Conservation (phyloP, 177 flowering plant species). For the Vitis hybrid region DNA sequence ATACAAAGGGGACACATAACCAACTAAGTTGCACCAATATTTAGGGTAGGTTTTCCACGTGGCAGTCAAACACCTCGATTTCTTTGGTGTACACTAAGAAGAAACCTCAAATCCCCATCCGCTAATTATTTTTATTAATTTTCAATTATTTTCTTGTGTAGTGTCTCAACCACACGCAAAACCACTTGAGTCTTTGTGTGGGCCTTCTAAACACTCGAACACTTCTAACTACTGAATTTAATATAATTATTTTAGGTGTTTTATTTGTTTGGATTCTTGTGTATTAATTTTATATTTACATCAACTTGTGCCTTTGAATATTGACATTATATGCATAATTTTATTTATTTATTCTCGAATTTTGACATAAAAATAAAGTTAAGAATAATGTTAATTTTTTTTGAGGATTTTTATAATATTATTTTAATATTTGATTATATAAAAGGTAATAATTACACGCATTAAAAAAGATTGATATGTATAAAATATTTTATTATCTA, state of each 20-base stretch:
- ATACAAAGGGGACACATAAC: background rate
- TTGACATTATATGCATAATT: too few relatives aligned
- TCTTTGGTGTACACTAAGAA: background rate
- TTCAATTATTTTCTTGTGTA: background rate
- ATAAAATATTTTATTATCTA: too few relatives aligned
- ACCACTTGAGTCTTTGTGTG: constrained; percentile 1
- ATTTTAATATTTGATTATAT: too few relatives aligned
- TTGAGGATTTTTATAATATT: too few relatives aligned
- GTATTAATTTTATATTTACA: background rate
- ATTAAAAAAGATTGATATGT: too few relatives aligned
- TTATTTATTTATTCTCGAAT: too few relatives aligned
- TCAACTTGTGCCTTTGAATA: too few relatives aligned
- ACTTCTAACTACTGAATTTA: constrained; percentile 4
- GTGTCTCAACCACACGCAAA: constrained; percentile 5
- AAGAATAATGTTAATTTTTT: too few relatives aligned
- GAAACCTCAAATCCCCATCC: background rate
- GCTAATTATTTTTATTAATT: background rate
- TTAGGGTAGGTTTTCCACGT: constrained; percentile 4
- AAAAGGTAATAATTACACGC: too few relatives aligned
- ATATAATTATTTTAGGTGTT: background rate
- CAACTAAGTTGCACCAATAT: constrained; percentile 1
- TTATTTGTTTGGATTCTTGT: background rate
- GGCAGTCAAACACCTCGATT: background rate
- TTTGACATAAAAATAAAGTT: too few relatives aligned
- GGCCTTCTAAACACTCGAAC: background rate